Evolutionary conservation across 2,329 filamentous ascomycete genomes (phyloP).

Genomic region (Macrophomina phaseolina): DNA sequence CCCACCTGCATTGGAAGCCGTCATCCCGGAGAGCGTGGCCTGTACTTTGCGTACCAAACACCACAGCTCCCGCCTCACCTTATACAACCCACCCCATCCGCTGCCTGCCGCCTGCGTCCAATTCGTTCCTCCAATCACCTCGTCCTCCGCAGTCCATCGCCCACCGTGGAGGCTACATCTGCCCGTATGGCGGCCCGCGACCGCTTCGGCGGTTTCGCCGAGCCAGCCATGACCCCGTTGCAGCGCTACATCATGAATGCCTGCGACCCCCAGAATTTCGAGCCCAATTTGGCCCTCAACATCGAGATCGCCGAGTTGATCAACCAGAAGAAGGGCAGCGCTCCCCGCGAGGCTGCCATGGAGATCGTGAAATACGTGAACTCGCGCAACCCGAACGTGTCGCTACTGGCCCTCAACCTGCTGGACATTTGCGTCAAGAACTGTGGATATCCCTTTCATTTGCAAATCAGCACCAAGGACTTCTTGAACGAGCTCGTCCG

Average conservation of each 20-base stretch:
- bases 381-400: slow-evolving; percentile 94
- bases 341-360: slow-evolving; percentile 89
- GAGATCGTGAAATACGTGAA: slow-evolving; percentile 95
- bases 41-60: slow-evolving; percentile 17
- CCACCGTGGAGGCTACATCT: slow-evolving; percentile 83
- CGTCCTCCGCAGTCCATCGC: background rate
- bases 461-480: slow-evolving; percentile 98
- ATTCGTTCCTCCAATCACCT: background rate
- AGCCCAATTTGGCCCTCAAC: slow-evolving; percentile 94
- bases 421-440: slow-evolving; percentile 99
- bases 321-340: slow-evolving; percentile 95
- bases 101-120: background rate
- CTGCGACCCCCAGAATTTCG: slow-evolving; percentile 96
- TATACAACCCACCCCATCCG: background rate
- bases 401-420: slow-evolving; percentile 83
- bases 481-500: slow-evolving; percentile 98
- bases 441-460: slow-evolving; percentile 97
- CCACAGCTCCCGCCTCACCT: slow-evolving; percentile 10
- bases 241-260: slow-evolving; percentile 96
- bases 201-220: slow-evolving; percentile 83
- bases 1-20: slow-evolving; percentile 20
- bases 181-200: slow-evolving; percentile 94
- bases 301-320: slow-evolving; percentile 96
- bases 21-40: slow-evolving; percentile 26
- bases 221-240: slow-evolving; percentile 81